Evolutionary conservation across 768 basidiomycete species (phyloP).

Genomic region (Termitomyces sp.): DNA sequence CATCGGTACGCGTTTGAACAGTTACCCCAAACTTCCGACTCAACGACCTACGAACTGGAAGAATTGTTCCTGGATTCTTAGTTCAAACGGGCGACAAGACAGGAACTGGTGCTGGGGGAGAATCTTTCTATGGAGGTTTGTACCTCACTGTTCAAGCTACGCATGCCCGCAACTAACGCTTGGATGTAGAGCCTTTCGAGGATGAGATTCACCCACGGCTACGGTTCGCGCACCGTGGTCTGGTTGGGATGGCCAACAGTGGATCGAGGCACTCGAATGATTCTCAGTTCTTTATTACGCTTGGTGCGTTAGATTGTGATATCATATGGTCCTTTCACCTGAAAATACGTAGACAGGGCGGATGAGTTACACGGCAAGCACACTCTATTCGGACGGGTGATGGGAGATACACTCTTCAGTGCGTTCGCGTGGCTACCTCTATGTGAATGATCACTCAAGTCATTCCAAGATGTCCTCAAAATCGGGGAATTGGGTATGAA

Average conservation of each 20-base stretch:
- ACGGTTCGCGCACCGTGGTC: constrained; percentile 82
- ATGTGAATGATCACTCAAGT: neutral
- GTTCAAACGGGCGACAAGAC: constrained; percentile 94
- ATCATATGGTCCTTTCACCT: neutral
- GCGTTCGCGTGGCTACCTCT: constrained; percentile 21
- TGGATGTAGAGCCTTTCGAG: constrained; percentile 72
- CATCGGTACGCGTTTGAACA: constrained; percentile 53
- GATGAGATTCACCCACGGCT: constrained; percentile 93
- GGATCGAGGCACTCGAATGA: constrained; percentile 86
- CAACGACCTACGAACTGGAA: neutral
- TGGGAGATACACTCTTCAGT: constrained; percentile 91
- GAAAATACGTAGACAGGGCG: constrained; percentile 56
- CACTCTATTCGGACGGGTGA: constrained; percentile 86
- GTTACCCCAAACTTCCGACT: neutral
- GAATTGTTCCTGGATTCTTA: constrained; percentile 87
- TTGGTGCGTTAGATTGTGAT: constrained; percentile 43
- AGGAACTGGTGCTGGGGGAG: constrained; percentile 87
- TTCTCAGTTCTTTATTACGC: constrained; percentile 93
- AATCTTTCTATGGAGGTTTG: constrained; percentile 89
- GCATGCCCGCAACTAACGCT: neutral
- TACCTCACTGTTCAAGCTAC: neutral
- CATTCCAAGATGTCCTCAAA: constrained; percentile 71
- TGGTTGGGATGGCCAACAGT: constrained; percentile 92
- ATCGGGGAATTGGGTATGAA: constrained; percentile 81
- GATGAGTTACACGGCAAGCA: constrained; percentile 94